Evolutionary conservation across 2,329 filamentous ascomycete species (phyloP), one percentile per base, ranked within the genome.

Genomic region (Microcera coccophila): DNA sequence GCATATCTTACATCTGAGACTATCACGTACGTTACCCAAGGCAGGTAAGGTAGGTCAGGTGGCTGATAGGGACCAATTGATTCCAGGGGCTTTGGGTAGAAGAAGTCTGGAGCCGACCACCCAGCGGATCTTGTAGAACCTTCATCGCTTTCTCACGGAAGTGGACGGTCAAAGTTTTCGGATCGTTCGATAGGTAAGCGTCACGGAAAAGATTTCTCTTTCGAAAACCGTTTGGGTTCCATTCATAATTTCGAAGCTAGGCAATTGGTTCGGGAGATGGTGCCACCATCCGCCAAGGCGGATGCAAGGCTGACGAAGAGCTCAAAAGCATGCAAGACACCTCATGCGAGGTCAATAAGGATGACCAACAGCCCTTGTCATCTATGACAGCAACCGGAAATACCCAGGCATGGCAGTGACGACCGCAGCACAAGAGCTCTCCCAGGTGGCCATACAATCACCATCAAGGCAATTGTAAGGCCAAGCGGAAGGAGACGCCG

Each of bases 61-160:
- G 55, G 32, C 35, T 59, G 55, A 58, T 52, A 55, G 44, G 55
- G 55, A 41, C 12, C 16, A 38, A 4, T 36, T 36, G 29, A 42
- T 38, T 43, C 29, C 55, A 47, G 52, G 55, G 55, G 53, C 45
- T 38, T 44, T 8, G 39, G 49, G 45, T 46, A 36, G 41, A 49
- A 39, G 49, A 41, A 54, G 45, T 14, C 53, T 47, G 34, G 48
- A 43, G 43, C 40, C 39, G 39, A 44, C 41, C 42, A 48, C 41
- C 45, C 44, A 36, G 33, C 40, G 42, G 48, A 43, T 37, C 33
- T 42, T 29, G 34, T 38, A 5, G 9, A 44, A 22, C 16, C 33
- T 39, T 32, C 44, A 44, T 36, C 43, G 43, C 42, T 42, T 48
- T 55, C 44, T 54, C 37, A 38, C 39, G 34, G 41, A 35, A 36